Evolutionary conservation across 2,329 filamentous ascomycete species (phyloP).

Genomic region (Shiraia bambusicola): DNA sequence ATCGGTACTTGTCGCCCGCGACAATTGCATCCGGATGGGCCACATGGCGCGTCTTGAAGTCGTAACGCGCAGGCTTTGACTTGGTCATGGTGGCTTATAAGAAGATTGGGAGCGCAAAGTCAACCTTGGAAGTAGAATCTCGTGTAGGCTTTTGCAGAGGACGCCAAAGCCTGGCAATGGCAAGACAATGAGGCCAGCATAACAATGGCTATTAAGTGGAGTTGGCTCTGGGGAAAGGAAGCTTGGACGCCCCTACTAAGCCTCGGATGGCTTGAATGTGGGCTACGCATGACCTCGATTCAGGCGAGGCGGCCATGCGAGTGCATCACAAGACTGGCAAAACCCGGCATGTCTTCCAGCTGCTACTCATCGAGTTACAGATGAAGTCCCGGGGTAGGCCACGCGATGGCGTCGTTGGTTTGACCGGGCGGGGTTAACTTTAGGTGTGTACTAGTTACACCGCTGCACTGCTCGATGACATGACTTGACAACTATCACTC

Average conservation of each 20-base stretch:
- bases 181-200: constrained; percentile 19
- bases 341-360: constrained; percentile 18
- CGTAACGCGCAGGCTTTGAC: constrained; percentile 41
- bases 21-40: constrained; percentile 52
- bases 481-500: too few species aligned
- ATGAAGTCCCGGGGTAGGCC: constrained; percentile 9
- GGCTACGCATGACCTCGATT: constrained; percentile 33
- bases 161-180: constrained; percentile 17
- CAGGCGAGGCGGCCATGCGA: constrained; percentile 10
- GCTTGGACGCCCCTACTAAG: constrained; percentile 21
- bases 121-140: constrained; percentile 11
- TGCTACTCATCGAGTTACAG: too few species aligned
- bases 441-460: too few species aligned
- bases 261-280: constrained; percentile 20
- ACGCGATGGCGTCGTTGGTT: constrained; percentile 19
- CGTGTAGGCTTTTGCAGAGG: constrained; percentile 9
- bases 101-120: constrained; percentile 8
- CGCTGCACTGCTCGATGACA: too few species aligned
- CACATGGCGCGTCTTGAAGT: constrained; percentile 48
- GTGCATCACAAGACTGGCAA: constrained; percentile 22
- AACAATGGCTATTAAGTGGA: constrained; percentile 24
- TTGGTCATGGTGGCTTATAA: constrained; percentile 22
- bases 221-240: constrained; percentile 22
- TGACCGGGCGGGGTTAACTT: too few species aligned
- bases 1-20: constrained; percentile 56